Base-by-base conservation (phyloP, 164 flowering plant genomes). In the Pachysandra terminalis region DNA sequence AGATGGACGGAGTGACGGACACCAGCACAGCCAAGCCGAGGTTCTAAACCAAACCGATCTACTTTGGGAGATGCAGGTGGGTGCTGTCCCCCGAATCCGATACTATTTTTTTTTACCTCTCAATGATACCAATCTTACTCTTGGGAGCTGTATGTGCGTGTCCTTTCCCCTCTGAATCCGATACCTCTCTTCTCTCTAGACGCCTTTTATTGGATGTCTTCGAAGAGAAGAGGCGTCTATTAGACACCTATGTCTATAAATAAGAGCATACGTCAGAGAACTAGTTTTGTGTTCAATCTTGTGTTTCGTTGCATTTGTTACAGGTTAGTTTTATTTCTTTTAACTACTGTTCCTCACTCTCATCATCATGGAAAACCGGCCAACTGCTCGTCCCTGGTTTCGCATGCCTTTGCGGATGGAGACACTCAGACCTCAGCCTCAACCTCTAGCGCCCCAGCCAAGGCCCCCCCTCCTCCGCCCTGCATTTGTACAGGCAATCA, bases 361-460 rank as follows among this genome's bases (percentile, higher is more conserved):
- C 40, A n/a, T 5, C 15, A 49, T 22, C 21, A 80, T 80, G 82
- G 71, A 80, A 23, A 75, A 66, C 67, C 75, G 70, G 21, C 81
- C 74, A 0, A 54, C 71, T 7, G 0, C 71, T 23, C 85, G 85
- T 56, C 84, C 82, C 3, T 82, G 81, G 85, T 73, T 74, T 27
- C 81, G 87, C 56, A 54, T 83, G 40, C 57, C 69, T 35, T 69
- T 81, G 13, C 68, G 76, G 16, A 19, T 26, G 16, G 58, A 70
- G 19, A 22, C 59, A 35, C 52, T 56, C 21, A 64, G 56, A 24
- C 68, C 75, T 1, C 74, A 53, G 14, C 75, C 79, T 19, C 51
- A 65, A 63, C 49, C 72, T 1, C 41, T 71, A 17, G 56, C 61
- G 14, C 74, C 67, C 41, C 75, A 45, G 52, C 62, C 63, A 19